Percentiles rank a stretch among this genome's conserved stretches.
Conservation (phyloP, 495 filamentous ascomycete genomes). For the Neurospora hispaniola region DNA sequence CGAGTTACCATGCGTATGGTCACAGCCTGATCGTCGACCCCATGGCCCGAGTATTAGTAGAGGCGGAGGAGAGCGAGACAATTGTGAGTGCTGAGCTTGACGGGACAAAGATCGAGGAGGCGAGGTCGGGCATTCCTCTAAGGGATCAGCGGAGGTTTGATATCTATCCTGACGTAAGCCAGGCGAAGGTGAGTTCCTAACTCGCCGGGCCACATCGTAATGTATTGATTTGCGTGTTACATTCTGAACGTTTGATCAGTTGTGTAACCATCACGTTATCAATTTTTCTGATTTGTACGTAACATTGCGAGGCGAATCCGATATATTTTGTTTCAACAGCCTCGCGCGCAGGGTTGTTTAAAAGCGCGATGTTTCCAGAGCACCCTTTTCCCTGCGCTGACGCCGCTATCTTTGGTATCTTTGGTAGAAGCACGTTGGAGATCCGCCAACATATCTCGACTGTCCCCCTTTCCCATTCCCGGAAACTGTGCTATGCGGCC, state of each 20-base stretch:
- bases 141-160: constrained; percentile 83
- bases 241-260: not conserved
- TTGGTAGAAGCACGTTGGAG: not conserved
- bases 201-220: constrained; percentile 3
- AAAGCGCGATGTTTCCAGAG: not conserved
- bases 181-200: constrained; percentile 26
- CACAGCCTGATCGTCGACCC: constrained; percentile 84
- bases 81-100: constrained; percentile 68
- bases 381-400: not conserved
- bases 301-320: not conserved
- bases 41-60: constrained; percentile 67
- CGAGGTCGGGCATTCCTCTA: constrained; percentile 76
- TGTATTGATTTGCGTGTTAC: not conserved
- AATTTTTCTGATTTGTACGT: not conserved
- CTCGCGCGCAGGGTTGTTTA: not conserved
- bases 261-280: not conserved
- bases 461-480: not conserved
- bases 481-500: not conserved
- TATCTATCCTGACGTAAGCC: constrained; percentile 85
- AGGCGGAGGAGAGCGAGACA: constrained; percentile 65
- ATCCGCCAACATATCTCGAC: not conserved
- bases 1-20: constrained; percentile 81
- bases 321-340: not conserved
- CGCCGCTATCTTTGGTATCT: not conserved
- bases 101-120: constrained; percentile 59